Conservation (phyloP, 2,329 filamentous ascomycete genomes). For the Pseudopyricularia javanii region DNA sequence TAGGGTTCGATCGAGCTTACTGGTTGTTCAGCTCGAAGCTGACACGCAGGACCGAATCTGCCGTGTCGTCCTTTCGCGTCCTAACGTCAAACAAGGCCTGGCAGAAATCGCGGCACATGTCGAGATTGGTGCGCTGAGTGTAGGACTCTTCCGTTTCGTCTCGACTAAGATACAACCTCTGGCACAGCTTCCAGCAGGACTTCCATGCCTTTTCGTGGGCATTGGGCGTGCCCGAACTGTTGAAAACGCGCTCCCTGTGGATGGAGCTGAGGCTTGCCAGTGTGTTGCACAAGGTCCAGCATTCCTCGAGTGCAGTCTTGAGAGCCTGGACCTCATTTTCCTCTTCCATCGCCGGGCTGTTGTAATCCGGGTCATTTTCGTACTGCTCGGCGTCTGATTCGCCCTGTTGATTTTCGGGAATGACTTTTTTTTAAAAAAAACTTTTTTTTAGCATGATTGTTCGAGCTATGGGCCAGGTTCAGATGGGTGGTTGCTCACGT, state of each 20-base stretch:
- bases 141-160: slow-evolving; percentile 56
- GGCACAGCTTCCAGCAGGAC: slow-evolving; percentile 86
- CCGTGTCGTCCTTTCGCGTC: slow-evolving; percentile 61
- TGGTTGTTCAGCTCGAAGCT: slow-evolving; percentile 96
- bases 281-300: slow-evolving; percentile 90
- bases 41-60: slow-evolving; percentile 79
- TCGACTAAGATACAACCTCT: slow-evolving; percentile 72
- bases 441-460: slow-evolving; percentile 9
- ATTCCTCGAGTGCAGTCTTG: slow-evolving; percentile 70
- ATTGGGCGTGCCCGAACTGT: slow-evolving; percentile 59
- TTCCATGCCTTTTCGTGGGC: slow-evolving; percentile 85
- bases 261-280: slow-evolving; percentile 74
- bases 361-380: slow-evolving; percentile 35
- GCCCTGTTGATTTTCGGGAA: slow-evolving; percentile 32
- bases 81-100: slow-evolving; percentile 83
- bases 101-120: slow-evolving; percentile 84
- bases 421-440: slow-evolving; percentile 39
- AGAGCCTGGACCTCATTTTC: slow-evolving; percentile 56
- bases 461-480: not conserved
- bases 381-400: slow-evolving; percentile 41
- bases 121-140: slow-evolving; percentile 63
- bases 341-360: slow-evolving; percentile 23
- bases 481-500: slow-evolving; percentile 37
- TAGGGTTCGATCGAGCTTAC: slow-evolving; percentile 22
- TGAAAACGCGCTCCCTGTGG: slow-evolving; percentile 69